phyloP scores from a whole-genome alignment of 768 basidiomycete genomes.

The Suillus paluster region DNA sequence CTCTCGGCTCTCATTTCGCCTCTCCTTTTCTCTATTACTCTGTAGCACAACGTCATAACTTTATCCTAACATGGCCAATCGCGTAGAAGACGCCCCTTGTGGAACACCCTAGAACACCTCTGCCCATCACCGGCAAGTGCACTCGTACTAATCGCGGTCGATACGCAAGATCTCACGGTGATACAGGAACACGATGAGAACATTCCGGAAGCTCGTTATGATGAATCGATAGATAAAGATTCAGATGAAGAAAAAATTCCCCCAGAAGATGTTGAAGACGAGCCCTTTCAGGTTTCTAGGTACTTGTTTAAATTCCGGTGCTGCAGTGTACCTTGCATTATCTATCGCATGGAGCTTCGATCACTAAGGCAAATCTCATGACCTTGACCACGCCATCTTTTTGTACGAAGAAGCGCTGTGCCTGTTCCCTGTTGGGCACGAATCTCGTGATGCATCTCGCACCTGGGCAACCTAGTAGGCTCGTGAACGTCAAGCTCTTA shows the following conservation, averaged over 20 bases:
- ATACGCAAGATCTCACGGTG: not conserved
- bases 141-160: not conserved
- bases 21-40: not conserved
- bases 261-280: not conserved
- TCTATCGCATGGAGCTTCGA: no score
- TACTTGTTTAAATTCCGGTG: no score
- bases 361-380: no score
- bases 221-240: not conserved
- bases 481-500: no score
- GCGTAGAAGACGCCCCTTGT: not conserved
- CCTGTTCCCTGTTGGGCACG: no score
- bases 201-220: slow-evolving; percentile 1
- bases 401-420: no score
- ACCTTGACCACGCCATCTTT: no score
- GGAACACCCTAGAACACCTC: not conserved
- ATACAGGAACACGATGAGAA: not conserved
- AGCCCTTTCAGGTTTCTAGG: not conserved
- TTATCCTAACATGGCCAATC: not conserved
- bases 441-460: no score
- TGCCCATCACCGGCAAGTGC: not conserved
- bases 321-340: no score
- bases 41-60: not conserved
- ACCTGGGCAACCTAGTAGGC: no score
- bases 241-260: not conserved
- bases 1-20: not conserved